These are phyloP conservation scores for Penicillium sp. DNA, from an alignment of 2,329 filamentous ascomycete genomes.

Conservation along the genomic window DNA sequence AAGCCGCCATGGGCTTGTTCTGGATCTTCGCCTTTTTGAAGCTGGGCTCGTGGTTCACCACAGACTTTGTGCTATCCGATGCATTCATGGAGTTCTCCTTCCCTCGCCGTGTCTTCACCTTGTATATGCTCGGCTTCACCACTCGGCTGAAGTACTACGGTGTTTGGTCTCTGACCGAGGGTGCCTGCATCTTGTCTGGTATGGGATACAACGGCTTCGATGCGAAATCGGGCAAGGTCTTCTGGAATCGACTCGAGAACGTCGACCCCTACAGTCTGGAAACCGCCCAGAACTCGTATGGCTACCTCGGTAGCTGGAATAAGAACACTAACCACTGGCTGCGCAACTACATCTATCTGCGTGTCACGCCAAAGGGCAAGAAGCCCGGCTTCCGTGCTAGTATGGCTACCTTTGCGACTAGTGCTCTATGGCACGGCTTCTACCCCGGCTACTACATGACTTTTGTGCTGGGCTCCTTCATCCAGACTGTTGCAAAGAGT, in stretches of 20 bases:
- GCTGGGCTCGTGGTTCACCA: slow-evolving; percentile 69
- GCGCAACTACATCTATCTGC: slow-evolving; percentile 91
- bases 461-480: slow-evolving; percentile 85
- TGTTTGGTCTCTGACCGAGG: slow-evolving; percentile 91
- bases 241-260: slow-evolving; percentile 89
- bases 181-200: slow-evolving; percentile 89
- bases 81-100: slow-evolving; percentile 70
- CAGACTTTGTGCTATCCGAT: slow-evolving; percentile 65
- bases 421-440: slow-evolving; percentile 97
- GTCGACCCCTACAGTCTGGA: slow-evolving; percentile 86
- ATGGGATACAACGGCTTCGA: slow-evolving; percentile 95
- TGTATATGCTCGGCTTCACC: slow-evolving; percentile 83
- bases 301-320: slow-evolving; percentile 92
- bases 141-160: slow-evolving; percentile 93
- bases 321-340: slow-evolving; percentile 99
- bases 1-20: slow-evolving; percentile 70
- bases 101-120: slow-evolving; percentile 71
- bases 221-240: slow-evolving; percentile 77
- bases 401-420: slow-evolving; percentile 90
- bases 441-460: slow-evolving; percentile 94
- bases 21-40: slow-evolving; percentile 82
- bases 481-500: slow-evolving; percentile 96
- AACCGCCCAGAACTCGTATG: slow-evolving; percentile 88
- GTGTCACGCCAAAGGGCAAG: slow-evolving; percentile 91
- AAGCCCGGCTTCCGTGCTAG: slow-evolving; percentile 96